Evolutionary conservation across 1,284 basidiomycete species (phyloP), one percentile per base, ranked within the genome.

Genomic region (Xerocomus tenax): DNA sequence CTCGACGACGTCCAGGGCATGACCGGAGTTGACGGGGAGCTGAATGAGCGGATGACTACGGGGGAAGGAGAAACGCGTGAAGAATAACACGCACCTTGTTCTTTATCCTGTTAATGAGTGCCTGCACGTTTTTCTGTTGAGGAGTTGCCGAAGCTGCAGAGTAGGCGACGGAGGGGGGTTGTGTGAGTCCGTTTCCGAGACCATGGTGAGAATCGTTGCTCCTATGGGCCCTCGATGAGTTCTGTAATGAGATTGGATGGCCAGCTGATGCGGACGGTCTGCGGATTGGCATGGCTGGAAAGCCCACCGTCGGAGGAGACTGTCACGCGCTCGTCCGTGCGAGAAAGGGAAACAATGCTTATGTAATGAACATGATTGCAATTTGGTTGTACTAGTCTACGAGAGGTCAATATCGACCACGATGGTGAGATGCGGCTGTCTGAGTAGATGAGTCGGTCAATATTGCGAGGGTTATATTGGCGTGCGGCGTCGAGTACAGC

Each of bases 21-120:
- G 72, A 12, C 91, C 91, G 32, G 90, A 91, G 68, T 89, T 79
- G 61, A 81, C 84, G 50, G 91, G 91, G n/a, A 94, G 76, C 91
- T 94, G 19, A 9, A 39, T 35, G 45, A 21, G 46, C 35, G 35
- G 10, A 30, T 15, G 10, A 44, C 16, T 32, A 19, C 26, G 15
- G 15, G 45, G 43, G 26, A 29, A 12, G 23, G 19, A 21, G 8
- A 41, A 3, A 51, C 40, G 44, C 40, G 52, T 43, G 25, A 36
- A 44, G 30, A 44, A 45, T 15, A 16, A 0, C 0, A 59, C 58
- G 7, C 5, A 80, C 87, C 74, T 86, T 87, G 65, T 79, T 76
- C 68, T 79, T 84, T 56, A 89, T 69, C 59, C 86, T 75, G 59
- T 78, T 81, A 42, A 89, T 82, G 55, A 89, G 70, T 35, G 79